These are phyloP conservation scores for Colletotrichum sojae DNA, from an alignment of 2,329 filamentous ascomycete species.

Conservation along the genomic window DNA sequence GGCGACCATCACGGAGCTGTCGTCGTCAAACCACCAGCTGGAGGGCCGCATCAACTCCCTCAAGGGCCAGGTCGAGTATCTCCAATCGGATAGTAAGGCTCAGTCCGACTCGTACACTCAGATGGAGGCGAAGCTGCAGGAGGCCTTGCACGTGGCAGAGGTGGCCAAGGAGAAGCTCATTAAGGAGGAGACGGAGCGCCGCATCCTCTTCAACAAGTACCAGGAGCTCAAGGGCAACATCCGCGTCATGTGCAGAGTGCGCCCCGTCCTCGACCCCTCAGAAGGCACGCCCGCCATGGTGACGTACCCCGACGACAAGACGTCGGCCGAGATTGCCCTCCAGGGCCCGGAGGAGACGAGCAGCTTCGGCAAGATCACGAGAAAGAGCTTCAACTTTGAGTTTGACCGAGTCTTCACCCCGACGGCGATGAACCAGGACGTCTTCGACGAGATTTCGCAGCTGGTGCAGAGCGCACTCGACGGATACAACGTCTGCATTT, in stretches of 20 bases:
- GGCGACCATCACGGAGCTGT: slow-evolving; percentile 69
- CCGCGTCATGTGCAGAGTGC: slow-evolving; percentile 95
- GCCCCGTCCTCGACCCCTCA: slow-evolving; percentile 74
- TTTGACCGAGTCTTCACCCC: slow-evolving; percentile 96
- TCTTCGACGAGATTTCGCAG: slow-evolving; percentile 97
- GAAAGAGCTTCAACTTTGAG: slow-evolving; percentile 86
- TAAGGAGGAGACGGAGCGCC: slow-evolving; percentile 89
- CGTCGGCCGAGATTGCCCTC: slow-evolving; percentile 88
- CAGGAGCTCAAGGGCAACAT: slow-evolving; percentile 99
- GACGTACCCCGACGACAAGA: slow-evolving; percentile 84
- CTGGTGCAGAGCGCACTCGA: slow-evolving; percentile 96
- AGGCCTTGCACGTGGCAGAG: slow-evolving; percentile 79
- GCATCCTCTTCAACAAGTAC: slow-evolving; percentile 96
- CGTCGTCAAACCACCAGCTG: slow-evolving; percentile 74
- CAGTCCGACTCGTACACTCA: slow-evolving; percentile 88
- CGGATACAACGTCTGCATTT: slow-evolving; percentile 98
- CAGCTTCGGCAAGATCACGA: slow-evolving; percentile 80
- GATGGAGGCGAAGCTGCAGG: slow-evolving; percentile 84
- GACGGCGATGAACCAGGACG: slow-evolving; percentile 81
- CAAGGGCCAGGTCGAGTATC: slow-evolving; percentile 86
- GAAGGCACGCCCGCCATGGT: slow-evolving; percentile 81
- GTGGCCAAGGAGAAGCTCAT: slow-evolving; percentile 85
- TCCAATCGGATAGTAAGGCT: slow-evolving; percentile 90
- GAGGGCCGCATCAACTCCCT: slow-evolving; percentile 83
- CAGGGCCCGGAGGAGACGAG: slow-evolving; percentile 87